These are phyloP conservation scores for Globisporangium splendens DNA, from an alignment of 352 stramenopile genomes.

Conservation along the genomic window DNA sequence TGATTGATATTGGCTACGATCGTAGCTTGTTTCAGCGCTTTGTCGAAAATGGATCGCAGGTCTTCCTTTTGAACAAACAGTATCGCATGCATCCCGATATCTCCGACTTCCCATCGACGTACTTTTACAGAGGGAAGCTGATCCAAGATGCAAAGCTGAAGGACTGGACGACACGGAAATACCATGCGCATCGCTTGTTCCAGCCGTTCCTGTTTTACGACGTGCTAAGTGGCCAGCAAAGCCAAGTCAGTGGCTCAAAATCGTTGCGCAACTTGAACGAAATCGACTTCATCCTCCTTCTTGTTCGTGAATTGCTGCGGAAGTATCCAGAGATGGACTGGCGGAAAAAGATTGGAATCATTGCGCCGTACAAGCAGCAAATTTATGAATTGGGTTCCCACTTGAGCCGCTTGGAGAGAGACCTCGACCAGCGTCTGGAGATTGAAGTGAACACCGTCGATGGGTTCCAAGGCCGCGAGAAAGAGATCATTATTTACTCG, in stretches of 20 bases:
- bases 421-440: slow-evolving; percentile 36
- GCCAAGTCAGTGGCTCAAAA: slow-evolving; percentile 65
- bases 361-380: slow-evolving; percentile 99
- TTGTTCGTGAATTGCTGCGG: slow-evolving; percentile 90
- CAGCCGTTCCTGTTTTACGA: slow-evolving; percentile 68
- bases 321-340: slow-evolving; percentile 68
- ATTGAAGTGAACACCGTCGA: slow-evolving; percentile 96
- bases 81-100: slow-evolving; percentile 98
- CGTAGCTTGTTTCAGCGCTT: slow-evolving; percentile 96
- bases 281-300: slow-evolving; percentile 74
- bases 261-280: slow-evolving; percentile 77
- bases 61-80: slow-evolving; percentile 93
- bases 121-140: slow-evolving; percentile 94
- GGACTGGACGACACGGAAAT: slow-evolving; percentile 70
- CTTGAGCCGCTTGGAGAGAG: slow-evolving; percentile 55
- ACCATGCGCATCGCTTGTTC: slow-evolving; percentile 43
- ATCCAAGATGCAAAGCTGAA: slow-evolving; percentile 81
- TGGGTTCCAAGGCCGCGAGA: slow-evolving; percentile 97
- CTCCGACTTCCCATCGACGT: slow-evolving; percentile 90
- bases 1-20: slow-evolving; percentile 84
- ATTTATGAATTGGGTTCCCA: slow-evolving; percentile 87
- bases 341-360: slow-evolving; percentile 94
- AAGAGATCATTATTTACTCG: slow-evolving; percentile 97
- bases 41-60: slow-evolving; percentile 72
- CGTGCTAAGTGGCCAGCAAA: slow-evolving; percentile 55